Evolutionary conservation across 805 yeast species (phyloP), one percentile per base, ranked within the genome.

Genomic region (Candida railenensis): DNA sequence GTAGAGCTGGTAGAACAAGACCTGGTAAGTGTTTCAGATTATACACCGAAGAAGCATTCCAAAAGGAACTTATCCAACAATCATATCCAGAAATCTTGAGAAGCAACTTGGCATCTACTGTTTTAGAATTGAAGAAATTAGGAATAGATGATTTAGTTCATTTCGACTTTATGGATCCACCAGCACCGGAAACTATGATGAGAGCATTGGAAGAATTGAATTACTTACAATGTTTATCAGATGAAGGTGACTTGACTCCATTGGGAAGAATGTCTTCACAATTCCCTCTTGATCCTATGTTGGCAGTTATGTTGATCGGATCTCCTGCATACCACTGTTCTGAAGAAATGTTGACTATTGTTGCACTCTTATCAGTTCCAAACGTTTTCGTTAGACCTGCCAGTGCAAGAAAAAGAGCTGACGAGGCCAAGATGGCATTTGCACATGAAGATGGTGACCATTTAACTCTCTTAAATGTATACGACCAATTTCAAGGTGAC

Each of bases 151-250:
- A 92, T 69, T 80, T 92, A 59, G 99, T 94, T 34, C 98, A 92
- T 69, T 92, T 92, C 62, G 99, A 94, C 65, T 92, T 94, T 63
- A 92, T 92, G 96, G 99, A 92, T 62, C 98, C 99, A 5, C 99
- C 99, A 12, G 98, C 98, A 2, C 99, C 99, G 8, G 99, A 92
- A 67, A 94, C 99, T 4, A 94, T 92, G 99, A 94, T 94, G 99
- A 80, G 99, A 64, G 98, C 98, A 0, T 73, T 92, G 52, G 99
- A 92, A 66, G 99, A 92, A 66, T 77, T 92, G 59, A 91, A 94
- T 62, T 94, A 89, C 62, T 73, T 92, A 51, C 84, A 86, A 19
- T 94, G 97, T 71, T 76, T 92, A 44, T 88, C 89, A 54, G 97
- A 94, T 63, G 92, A 89, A 40, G 99, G 98, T 50, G 85, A 86